Base-by-base conservation (phyloP, 176 grass and related monocot genomes). In the Juncus inflexus region DNA sequence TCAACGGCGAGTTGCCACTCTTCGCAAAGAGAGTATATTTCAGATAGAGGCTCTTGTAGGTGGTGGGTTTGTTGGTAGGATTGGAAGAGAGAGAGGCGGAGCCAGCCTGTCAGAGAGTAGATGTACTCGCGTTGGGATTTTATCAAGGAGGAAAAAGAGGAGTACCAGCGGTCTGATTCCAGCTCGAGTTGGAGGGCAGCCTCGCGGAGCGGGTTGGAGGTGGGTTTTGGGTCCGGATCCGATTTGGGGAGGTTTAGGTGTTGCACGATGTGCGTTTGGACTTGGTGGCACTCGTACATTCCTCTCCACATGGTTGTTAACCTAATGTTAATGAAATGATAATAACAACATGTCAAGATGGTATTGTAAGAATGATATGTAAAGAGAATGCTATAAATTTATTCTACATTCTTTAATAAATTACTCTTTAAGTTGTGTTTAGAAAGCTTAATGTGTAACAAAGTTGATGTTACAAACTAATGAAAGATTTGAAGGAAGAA, bases 211-310 rank as follows among this genome's bases (percentile, higher is more conserved):
- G 79, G 72, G 65, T 99, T 80, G 47, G 85, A 89, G 9, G 94
- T 99, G 0, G 94, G 83, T 71, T 82, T 89, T n/a, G 64, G 78
- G 39, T 67, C 84, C 55, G 73, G 59, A 72, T 80, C 77, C 62
- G 68, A 83, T 64, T 87, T 89, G 15, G 90, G 80, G 63, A 89
- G 86, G 67, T 87, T 89, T 14, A 99, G 78, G 64, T 99, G 83
- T 73, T 99, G 88, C 65, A 99, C 94, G 35, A 99, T 99, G 85
- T 92, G 88, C 41, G 94, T 92, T 75, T 99, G 94, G 40, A 99
- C 88, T 62, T 99, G 94, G 68, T 99, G 94, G 37, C 94, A 99
- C 80, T 99, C 88, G 2, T 99, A 92, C 94, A 99, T 99, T 78
- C 88, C 84, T 64, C 94, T 91, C 94, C 94, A 99, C 94, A 99